phyloP scores from a whole-genome alignment of 331 rosid genomes.

The Acacia concinna region DNA sequence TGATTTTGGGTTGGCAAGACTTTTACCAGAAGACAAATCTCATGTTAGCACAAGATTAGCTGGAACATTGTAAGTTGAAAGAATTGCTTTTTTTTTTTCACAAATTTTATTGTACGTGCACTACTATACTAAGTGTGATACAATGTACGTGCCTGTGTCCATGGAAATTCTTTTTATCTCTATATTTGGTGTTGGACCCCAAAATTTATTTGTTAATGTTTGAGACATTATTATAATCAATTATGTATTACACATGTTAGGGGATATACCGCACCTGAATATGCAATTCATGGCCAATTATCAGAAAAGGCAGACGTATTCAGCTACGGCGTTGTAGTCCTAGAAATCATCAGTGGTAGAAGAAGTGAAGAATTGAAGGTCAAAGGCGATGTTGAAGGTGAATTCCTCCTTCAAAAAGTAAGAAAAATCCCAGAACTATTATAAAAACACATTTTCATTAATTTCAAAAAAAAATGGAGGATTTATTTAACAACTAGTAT shows the following conservation, averaged over 20 bases:
- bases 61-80: conserved; percentile 62
- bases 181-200: background rate
- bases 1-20: conserved; percentile 2
- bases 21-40: background rate
- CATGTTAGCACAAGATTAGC: conserved; percentile 41
- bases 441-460: background rate
- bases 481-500: background rate
- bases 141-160: background rate
- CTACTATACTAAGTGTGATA: background rate
- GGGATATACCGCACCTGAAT: conserved; percentile 78
- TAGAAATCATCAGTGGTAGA: conserved; percentile 67
- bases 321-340: conserved; percentile 68
- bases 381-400: conserved; percentile 34
- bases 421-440: conserved; percentile 25
- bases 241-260: conserved; percentile 20
- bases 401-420: conserved; percentile 65
- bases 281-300: conserved; percentile 69
- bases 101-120: background rate
- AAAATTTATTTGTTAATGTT: background rate
- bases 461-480: background rate
- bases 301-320: conserved; percentile 67
- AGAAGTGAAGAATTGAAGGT: conserved; percentile 46
- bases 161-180: background rate
- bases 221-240: background rate
- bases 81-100: background rate